Conservation (phyloP, 148 eudicot genomes). For the Rheum nobile region DNA sequence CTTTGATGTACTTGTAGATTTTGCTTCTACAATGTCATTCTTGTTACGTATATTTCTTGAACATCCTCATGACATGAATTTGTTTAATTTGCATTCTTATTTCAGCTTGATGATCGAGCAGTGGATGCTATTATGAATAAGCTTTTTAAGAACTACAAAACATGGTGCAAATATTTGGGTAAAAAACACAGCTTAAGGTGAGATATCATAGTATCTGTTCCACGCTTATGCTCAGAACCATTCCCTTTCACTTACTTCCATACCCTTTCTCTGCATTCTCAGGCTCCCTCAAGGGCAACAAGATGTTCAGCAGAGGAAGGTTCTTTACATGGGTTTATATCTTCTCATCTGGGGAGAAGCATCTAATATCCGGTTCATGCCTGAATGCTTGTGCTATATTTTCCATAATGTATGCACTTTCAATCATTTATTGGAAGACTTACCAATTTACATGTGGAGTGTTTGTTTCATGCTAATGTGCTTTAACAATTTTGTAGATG, state of each 20-base stretch:
- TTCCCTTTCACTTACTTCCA: background rate
- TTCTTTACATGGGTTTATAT: slow-evolving; percentile 87
- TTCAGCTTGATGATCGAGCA: slow-evolving; percentile 88
- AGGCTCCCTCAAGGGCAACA: slow-evolving; percentile 72
- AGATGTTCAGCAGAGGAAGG: slow-evolving; percentile 69
- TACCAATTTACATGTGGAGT: background rate
- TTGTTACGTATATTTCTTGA: background rate
- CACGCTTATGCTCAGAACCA: background rate
- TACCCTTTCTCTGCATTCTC: background rate
- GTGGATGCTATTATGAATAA: slow-evolving; percentile 72
- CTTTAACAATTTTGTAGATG: slow-evolving; percentile 45
- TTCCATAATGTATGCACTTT: slow-evolving; percentile 68
- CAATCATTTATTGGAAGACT: background rate
- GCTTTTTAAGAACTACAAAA: slow-evolving; percentile 87
- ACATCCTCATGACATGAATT: slow-evolving; percentile 9
- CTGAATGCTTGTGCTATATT: slow-evolving; percentile 93
- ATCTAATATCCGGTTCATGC: slow-evolving; percentile 89
- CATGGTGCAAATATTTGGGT: slow-evolving; percentile 95
- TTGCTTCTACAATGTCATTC: background rate
- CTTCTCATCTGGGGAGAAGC: slow-evolving; percentile 99
- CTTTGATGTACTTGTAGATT: background rate
- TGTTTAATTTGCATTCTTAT: background rate
- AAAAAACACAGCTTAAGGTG: slow-evolving; percentile 82
- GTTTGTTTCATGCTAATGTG: background rate
- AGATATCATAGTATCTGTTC: slow-evolving; percentile 6